These are phyloP conservation scores for Trichoderma sp. DNA, from an alignment of 2,329 filamentous ascomycete genomes.

Conservation along the genomic window DNA sequence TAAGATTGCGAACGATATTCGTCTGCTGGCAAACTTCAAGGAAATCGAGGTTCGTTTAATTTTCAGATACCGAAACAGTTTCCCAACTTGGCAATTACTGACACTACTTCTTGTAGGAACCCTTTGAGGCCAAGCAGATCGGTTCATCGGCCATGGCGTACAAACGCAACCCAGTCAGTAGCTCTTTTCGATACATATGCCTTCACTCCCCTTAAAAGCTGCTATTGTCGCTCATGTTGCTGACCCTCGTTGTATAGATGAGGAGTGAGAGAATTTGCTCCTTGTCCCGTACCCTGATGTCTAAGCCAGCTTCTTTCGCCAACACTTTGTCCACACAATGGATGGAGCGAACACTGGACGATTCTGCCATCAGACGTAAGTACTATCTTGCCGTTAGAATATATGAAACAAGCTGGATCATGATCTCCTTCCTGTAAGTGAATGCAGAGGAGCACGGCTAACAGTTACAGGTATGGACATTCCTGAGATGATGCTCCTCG, in stretches of 20 bases:
- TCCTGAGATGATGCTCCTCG: constrained; percentile 63
- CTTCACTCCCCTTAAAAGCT: too few relatives aligned
- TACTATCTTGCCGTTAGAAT: neutral
- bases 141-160: constrained; percentile 23
- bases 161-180: neutral
- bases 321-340: constrained; percentile 35
- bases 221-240: neutral
- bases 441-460: neutral
- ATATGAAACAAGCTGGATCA: neutral
- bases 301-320: constrained; percentile 14
- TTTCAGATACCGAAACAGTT: constrained; percentile 39
- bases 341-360: constrained; percentile 76
- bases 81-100: too few relatives aligned
- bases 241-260: neutral
- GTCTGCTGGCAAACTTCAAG: constrained; percentile 75
- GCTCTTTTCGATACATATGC: neutral
- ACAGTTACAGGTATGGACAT: neutral
- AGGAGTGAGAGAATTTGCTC: constrained; percentile 10
- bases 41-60: constrained; percentile 66
- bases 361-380: constrained; percentile 56
- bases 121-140: constrained; percentile 12
- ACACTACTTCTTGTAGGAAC: neutral
- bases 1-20: constrained; percentile 74
- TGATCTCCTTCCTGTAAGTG: neutral
- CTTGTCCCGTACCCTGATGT: constrained; percentile 11